Conservation (phyloP, 139 green algal species). For the Spirogloea muscicola region DNA sequence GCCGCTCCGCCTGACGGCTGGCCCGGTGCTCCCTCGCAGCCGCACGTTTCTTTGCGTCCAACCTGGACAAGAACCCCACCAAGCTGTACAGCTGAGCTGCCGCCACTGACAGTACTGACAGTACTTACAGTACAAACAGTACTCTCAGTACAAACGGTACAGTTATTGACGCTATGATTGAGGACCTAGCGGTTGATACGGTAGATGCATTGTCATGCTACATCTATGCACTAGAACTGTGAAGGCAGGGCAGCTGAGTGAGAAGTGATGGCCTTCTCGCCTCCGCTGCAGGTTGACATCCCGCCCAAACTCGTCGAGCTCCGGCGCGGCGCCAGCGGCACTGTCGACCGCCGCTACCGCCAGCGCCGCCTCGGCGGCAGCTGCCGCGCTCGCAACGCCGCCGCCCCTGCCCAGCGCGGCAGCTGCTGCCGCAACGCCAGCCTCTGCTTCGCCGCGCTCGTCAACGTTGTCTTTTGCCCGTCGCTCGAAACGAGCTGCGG, state of each 20-base stretch:
- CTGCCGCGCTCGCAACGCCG: conserved; percentile 44
- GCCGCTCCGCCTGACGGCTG: too few relatives aligned
- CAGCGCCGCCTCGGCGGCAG: conserved; percentile 51
- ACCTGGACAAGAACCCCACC: conserved; percentile 9
- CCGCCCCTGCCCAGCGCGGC: conserved; percentile 49
- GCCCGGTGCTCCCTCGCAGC: conserved; percentile 22
- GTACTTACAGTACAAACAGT: too few relatives aligned
- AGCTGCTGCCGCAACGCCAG: conserved; percentile 57
- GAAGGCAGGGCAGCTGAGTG: too few relatives aligned
- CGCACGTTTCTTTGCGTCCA: conserved; percentile 8
- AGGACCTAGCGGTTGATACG: too few relatives aligned
- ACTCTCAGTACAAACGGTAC: too few relatives aligned
- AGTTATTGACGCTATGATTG: too few relatives aligned
- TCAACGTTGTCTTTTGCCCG: conserved; percentile 41
- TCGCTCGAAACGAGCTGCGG: conserved; percentile 11
- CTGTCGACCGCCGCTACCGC: conserved; percentile 16
- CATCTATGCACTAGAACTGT: too few relatives aligned
- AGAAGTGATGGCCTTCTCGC: too few relatives aligned
- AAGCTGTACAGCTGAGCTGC: too few relatives aligned
- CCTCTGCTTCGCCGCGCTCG: conserved; percentile 54
- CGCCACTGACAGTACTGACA: too few relatives aligned
- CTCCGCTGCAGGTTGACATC: conserved; percentile 64
- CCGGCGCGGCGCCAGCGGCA: not conserved
- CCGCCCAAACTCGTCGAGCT: conserved; percentile 87
- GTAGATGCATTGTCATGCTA: too few relatives aligned